Conservation (phyloP, 192 early-diverging fungal genomes). For the Rhizophagus clarus region DNA sequence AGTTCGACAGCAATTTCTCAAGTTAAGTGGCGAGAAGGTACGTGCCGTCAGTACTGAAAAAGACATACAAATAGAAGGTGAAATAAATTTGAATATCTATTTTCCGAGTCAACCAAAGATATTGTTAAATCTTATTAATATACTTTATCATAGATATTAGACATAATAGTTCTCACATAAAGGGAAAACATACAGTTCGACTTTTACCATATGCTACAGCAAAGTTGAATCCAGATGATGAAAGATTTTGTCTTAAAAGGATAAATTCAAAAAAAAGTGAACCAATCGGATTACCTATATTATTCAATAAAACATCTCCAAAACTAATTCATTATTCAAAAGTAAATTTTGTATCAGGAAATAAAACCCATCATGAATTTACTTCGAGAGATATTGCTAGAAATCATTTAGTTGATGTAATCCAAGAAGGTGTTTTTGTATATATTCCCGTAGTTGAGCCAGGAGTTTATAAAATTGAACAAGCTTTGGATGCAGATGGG, state of each 20-base stretch:
- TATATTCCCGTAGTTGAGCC: constrained; percentile 39
- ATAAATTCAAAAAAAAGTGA: constrained; percentile 5
- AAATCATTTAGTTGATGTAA: constrained; percentile 35
- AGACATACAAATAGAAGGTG: constrained; percentile 26
- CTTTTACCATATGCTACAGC: constrained; percentile 46
- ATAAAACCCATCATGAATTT: constrained; percentile 11
- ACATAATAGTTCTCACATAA: constrained; percentile 44
- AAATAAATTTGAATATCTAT: background rate
- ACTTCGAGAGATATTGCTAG: constrained; percentile 35
- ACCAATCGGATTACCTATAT: constrained; percentile 35
- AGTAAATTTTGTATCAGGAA: constrained; percentile 39
- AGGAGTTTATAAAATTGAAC: constrained; percentile 44
- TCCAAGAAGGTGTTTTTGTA: constrained; percentile 37
- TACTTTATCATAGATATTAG: constrained; percentile 32
- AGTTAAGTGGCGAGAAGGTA: constrained; percentile 22
- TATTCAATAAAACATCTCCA: constrained; percentile 48
- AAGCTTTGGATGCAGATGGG: constrained; percentile 36
- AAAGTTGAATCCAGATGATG: constrained; percentile 47
- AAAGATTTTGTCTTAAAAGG: constrained; percentile 37
- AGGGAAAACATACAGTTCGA: constrained; percentile 49
- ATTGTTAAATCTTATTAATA: background rate
- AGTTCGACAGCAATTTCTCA: constrained; percentile 21
- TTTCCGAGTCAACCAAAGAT: background rate
- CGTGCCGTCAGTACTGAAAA: constrained; percentile 28
- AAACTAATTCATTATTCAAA: constrained; percentile 31